Conservation (phyloP, 2,329 filamentous ascomycete species). For the Colletotrichum higginsianum region DNA sequence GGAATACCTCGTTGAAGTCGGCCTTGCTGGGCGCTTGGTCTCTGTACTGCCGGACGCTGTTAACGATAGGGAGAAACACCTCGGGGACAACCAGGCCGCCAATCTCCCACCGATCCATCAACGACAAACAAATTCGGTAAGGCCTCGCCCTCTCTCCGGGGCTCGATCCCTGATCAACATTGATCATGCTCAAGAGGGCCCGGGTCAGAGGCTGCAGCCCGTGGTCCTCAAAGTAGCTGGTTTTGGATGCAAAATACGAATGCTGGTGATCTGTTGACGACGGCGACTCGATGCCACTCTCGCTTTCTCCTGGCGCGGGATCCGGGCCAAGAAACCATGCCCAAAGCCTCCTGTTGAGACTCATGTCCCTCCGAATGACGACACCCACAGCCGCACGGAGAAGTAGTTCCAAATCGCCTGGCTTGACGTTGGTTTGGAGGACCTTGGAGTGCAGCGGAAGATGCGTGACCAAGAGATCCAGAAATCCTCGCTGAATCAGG, state of each 20-base stretch:
- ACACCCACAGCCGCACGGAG: conserved; percentile 89
- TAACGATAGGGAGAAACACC: conserved; percentile 88
- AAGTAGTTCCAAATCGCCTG: conserved; percentile 84
- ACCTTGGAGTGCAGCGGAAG: conserved; percentile 88
- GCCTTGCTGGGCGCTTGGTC: conserved; percentile 73
- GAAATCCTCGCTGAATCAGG: conserved; percentile 92
- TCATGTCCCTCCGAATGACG: conserved; percentile 94
- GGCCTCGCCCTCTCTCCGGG: conserved; percentile 83
- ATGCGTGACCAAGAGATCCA: conserved; percentile 92
- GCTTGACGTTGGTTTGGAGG: conserved; percentile 80
- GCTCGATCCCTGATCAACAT: conserved; percentile 62
- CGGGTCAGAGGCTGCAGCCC: conserved; percentile 82
- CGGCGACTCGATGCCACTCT: conserved; percentile 63
- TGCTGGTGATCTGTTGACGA: conserved; percentile 60
- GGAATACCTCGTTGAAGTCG: conserved; percentile 87
- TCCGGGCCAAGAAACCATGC: conserved; percentile 93
- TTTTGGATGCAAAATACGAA: conserved; percentile 69
- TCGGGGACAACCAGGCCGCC: conserved; percentile 90
- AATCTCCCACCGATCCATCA: conserved; percentile 99
- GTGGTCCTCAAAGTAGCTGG: conserved; percentile 86
- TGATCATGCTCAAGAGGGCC: conserved; percentile 84
- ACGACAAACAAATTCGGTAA: conserved; percentile 90
- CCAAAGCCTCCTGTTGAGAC: conserved; percentile 94
- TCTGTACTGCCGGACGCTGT: conserved; percentile 84
- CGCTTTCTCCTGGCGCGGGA: conserved; percentile 63